Evolutionary conservation across 2,329 filamentous ascomycete species (phyloP).

Genomic region (Endothia cerciana): DNA sequence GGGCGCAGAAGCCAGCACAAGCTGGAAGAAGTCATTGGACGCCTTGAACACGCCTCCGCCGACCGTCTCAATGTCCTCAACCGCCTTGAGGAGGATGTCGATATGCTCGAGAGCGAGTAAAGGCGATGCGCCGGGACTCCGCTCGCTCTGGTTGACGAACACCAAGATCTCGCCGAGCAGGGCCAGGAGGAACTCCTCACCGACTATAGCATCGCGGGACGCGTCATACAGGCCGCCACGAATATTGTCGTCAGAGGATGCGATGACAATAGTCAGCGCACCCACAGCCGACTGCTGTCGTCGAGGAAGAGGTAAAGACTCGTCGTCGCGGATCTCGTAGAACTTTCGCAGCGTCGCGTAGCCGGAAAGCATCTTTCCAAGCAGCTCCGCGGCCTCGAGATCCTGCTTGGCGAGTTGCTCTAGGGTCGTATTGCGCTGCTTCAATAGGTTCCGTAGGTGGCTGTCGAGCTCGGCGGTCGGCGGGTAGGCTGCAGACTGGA

Average conservation of each 20-base stretch:
- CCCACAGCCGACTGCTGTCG: conserved; percentile 74
- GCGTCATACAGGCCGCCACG: conserved; percentile 88
- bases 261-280: conserved; percentile 80
- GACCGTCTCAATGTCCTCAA: conserved; percentile 81
- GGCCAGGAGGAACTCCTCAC: conserved; percentile 83
- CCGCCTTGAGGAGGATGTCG: conserved; percentile 73
- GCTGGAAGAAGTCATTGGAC: conserved; percentile 77
- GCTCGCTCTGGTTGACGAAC: conserved; percentile 63
- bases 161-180: conserved; percentile 77
- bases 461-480: conserved; percentile 72
- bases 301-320: conserved; percentile 55
- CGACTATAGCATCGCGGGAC: conserved; percentile 78
- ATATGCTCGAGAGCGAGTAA: conserved; percentile 74
- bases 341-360: conserved; percentile 91
- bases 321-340: conserved; percentile 79
- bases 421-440: conserved; percentile 72
- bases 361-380: conserved; percentile 85
- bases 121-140: conserved; percentile 38
- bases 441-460: conserved; percentile 70
- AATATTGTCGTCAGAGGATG: conserved; percentile 86
- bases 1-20: conserved; percentile 73
- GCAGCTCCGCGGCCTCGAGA: conserved; percentile 77
- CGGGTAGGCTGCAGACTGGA: conserved; percentile 83
- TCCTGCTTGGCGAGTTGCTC: conserved; percentile 75
- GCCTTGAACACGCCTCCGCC: conserved; percentile 70